Evolutionary conservation across 306 rosid genomes (phyloP), one percentile per base, ranked within the genome.

Genomic region (Canavalia gladiata): DNA sequence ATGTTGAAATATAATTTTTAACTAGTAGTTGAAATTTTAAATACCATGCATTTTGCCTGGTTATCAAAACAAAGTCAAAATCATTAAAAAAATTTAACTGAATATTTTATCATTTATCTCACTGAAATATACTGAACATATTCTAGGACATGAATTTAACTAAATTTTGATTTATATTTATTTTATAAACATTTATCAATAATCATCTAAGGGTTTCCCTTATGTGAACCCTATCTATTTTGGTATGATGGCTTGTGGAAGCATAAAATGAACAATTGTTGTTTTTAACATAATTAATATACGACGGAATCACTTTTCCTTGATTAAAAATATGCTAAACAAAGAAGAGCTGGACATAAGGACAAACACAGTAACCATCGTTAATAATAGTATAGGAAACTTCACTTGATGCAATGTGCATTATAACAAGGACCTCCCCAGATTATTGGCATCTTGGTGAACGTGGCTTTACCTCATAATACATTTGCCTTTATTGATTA

Each of bases 381-480:
- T 49, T 63, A 47, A 18, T 42, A 34, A 77, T 63, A 35, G 72
- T 59, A 70, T 47, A 59, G 76, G 58, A 68, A 18, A 37, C 50
- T 70, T 70, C 80, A 34, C 76, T 56, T 74, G 72, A 68, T 82
- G 59, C 58, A 50, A 57, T 67, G 52, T 39, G 55, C 74, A 51
- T 52, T 18, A 51, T 45, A 56, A 2, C 33, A 34, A 42, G 7
- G 42, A 28, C 29, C 6, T 18, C 76, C 46, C 39, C 35, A 46
- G 64, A 68, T 54, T 54, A 28, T 68, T 67, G 74, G 82, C 76
- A 59, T 74, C 81, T 71, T 37, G 80, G 74, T 56, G 79, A 73
- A 87, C 74, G 75, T 75, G 88, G 83, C 64, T 86, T 30, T 57
- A 35, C 68, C 66, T 82, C 77, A 84, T 86, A 52, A 82, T 70